phyloP scores from a whole-genome alignment of 2,329 filamentous ascomycete species.

The Ophiognomonia clavigignenti-juglandacearum region DNA sequence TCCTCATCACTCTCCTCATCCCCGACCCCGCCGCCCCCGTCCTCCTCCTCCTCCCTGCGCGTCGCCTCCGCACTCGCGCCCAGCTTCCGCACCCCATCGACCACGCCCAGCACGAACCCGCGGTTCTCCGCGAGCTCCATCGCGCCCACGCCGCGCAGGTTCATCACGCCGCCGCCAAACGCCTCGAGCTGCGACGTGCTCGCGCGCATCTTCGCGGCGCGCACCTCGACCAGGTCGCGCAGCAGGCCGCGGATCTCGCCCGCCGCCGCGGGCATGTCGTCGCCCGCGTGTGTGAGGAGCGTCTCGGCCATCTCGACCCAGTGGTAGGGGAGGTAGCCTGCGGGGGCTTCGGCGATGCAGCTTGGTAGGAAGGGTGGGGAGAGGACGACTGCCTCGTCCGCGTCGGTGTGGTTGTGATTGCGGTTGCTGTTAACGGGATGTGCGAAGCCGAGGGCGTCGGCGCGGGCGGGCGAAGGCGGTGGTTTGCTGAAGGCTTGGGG shows the following conservation, averaged over 20 bases:
- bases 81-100: constrained; percentile 82
- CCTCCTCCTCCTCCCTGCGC: constrained; percentile 70
- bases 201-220: constrained; percentile 81
- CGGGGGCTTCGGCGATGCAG: constrained; percentile 64
- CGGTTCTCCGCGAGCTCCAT: constrained; percentile 90
- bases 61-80: constrained; percentile 75
- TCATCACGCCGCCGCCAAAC: constrained; percentile 66
- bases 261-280: constrained; percentile 68
- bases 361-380: constrained; percentile 76
- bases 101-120: constrained; percentile 76
- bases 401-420: constrained; percentile 6
- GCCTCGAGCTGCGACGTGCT: constrained; percentile 68
- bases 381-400: constrained; percentile 30
- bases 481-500: constrained; percentile 72
- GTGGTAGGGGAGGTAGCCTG: constrained; percentile 79
- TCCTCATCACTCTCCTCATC: constrained; percentile 55
- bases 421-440: constrained; percentile 25
- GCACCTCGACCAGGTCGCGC: constrained; percentile 78
- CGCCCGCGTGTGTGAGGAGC: constrained; percentile 75
- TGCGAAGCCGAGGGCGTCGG: constrained; percentile 40
- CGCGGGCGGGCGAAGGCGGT: constrained; percentile 57
- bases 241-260: constrained; percentile 71
- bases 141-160: constrained; percentile 70
- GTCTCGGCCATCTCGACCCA: constrained; percentile 91
- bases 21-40: constrained; percentile 55